Evolutionary conservation across 2,329 filamentous ascomycete species (phyloP).

Genomic region (Lecanicillium sp.): DNA sequence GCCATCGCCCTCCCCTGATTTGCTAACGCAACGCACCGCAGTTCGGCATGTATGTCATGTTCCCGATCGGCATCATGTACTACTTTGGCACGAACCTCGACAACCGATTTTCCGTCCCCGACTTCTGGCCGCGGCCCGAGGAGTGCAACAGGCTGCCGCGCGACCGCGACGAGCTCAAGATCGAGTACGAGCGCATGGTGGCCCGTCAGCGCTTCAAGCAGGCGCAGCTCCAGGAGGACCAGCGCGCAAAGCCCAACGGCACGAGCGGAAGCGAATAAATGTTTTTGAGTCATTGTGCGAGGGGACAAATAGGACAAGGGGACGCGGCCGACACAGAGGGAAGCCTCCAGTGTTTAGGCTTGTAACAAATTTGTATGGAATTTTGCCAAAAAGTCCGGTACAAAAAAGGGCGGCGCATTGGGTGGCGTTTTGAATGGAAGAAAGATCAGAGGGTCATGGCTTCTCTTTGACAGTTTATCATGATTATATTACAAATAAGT

Average conservation of each 20-base stretch:
- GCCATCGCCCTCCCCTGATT: not conserved
- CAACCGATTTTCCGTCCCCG: constrained; percentile 76
- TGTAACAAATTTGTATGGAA: constrained; percentile 10
- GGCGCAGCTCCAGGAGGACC: constrained; percentile 36
- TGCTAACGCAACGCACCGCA: constrained; percentile 30
- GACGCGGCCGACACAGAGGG: too few species aligned
- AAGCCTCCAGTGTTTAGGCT: not conserved
- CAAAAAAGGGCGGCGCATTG: constrained; percentile 1
- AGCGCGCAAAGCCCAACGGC: not conserved
- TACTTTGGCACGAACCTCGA: constrained; percentile 99
- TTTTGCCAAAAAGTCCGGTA: not conserved
- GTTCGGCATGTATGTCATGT: constrained; percentile 99
- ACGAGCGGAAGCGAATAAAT: not conserved
- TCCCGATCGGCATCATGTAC: constrained; percentile 98
- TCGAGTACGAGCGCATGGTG: constrained; percentile 70
- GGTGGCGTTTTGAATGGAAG: constrained; percentile 8
- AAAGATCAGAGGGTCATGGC: too few species aligned
- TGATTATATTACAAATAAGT: constrained; percentile 1
- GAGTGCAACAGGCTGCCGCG: constrained; percentile 71
- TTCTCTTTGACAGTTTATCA: not conserved
- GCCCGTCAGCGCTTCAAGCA: constrained; percentile 67
- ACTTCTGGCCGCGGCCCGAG: constrained; percentile 86
- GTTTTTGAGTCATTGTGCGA: not conserved
- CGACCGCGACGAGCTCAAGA: constrained; percentile 74
- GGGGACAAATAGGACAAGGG: not conserved